These are phyloP conservation scores for Colletotrichum liriopes DNA, from an alignment of 2,329 filamentous ascomycete genomes.

Conservation along the genomic window DNA sequence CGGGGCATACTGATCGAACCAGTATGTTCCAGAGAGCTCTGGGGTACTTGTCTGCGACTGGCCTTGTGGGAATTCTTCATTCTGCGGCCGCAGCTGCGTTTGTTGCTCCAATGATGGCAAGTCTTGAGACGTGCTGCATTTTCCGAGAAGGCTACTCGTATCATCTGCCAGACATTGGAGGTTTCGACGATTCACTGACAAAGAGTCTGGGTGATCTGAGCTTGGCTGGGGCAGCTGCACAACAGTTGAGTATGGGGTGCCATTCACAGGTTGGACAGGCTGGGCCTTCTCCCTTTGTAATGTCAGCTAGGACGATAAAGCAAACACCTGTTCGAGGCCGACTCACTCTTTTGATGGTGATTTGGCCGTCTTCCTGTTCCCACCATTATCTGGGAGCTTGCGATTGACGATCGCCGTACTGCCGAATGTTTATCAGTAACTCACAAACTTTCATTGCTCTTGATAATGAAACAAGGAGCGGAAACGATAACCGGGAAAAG, in stretches of 20 bases:
- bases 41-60: background rate
- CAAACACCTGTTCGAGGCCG: background rate
- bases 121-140: too few relatives aligned
- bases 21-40: conserved; percentile 6
- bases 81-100: background rate
- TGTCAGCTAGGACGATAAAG: background rate
- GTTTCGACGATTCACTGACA: too few relatives aligned
- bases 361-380: conserved; percentile 7
- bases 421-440: background rate
- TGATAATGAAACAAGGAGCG: background rate
- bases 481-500: too few relatives aligned
- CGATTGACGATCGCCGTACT: conserved; percentile 43
- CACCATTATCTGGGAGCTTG: conserved; percentile 3
- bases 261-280: background rate
- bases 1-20: background rate
- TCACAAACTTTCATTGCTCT: background rate
- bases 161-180: background rate
- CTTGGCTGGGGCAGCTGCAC: background rate
- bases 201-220: background rate
- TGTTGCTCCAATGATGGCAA: background rate
- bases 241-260: too few relatives aligned
- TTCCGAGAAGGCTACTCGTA: background rate
- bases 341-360: background rate
- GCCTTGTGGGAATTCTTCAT: background rate
- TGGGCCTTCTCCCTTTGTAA: background rate